Percentiles rank a stretch among this genome's conserved stretches.
phyloP scores from a whole-genome alignment of 2,329 filamentous ascomycete genomes.

The Xenoacremonium recifei region DNA sequence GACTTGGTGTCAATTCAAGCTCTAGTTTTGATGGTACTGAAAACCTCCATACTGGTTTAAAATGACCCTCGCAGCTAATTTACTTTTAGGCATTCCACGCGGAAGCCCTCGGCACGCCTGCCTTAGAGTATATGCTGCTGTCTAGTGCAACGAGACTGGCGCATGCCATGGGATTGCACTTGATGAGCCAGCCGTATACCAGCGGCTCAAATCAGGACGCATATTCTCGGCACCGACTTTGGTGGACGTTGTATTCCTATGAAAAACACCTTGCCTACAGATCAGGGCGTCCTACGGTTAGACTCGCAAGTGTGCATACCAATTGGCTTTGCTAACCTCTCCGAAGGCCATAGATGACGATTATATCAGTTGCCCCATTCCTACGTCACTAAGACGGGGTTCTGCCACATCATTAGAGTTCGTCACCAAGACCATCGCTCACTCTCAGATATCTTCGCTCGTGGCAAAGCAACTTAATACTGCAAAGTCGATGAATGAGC shows the following conservation, averaged over 20 bases:
- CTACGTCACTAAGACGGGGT: not conserved
- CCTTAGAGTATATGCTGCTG: not conserved
- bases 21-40: not conserved
- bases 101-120: not conserved
- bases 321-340: no score
- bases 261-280: not conserved
- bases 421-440: constrained; percentile 1
- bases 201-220: not conserved
- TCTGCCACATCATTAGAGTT: not conserved
- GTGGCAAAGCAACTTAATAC: constrained; percentile 1
- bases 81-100: no score
- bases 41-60: no score
- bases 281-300: not conserved
- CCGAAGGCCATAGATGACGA: constrained; percentile 9
- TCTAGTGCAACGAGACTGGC: not conserved
- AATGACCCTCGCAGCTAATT: no score
- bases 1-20: not conserved
- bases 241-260: not conserved
- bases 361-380: constrained; percentile 3
- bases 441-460: constrained; percentile 2
- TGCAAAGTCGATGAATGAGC: not conserved
- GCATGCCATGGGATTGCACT: not conserved
- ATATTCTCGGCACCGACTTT: not conserved
- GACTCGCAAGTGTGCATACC: no score
- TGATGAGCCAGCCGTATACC: not conserved